A percentile compares a stretch with the other conserved stretches of the same genome.
Evolutionary conservation across 768 basidiomycete species (phyloP).

Genomic region (Russula earlei): DNA sequence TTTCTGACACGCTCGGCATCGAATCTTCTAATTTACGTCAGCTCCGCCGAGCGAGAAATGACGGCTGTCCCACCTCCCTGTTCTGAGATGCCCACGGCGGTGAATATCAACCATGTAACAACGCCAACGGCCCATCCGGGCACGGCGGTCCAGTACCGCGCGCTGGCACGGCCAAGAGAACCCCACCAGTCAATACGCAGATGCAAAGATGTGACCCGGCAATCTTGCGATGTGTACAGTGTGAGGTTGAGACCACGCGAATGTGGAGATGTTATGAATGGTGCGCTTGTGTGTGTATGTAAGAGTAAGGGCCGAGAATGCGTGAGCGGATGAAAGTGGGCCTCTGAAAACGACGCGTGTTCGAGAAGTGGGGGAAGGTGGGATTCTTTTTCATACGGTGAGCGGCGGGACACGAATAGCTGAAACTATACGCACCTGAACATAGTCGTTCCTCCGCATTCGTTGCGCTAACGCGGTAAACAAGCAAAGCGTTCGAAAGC

Average conservation of each 20-base stretch:
- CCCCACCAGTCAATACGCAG: constrained; percentile 63
- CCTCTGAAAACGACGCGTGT: constrained; percentile 58
- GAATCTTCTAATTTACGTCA: constrained; percentile 24
- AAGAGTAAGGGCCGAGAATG: constrained; percentile 38
- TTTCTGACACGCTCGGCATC: constrained; percentile 41
- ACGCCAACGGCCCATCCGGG: constrained; percentile 69
- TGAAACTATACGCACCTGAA: constrained; percentile 21
- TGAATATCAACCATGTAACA: constrained; percentile 47
- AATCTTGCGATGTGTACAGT: constrained; percentile 52
- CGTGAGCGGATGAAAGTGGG: constrained; percentile 50
- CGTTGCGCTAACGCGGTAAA: constrained; percentile 45
- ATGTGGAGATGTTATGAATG: constrained; percentile 39
- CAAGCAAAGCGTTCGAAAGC: constrained; percentile 51
- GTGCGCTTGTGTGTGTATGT: constrained; percentile 60
- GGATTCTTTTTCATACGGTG: constrained; percentile 31
- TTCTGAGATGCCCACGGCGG: constrained; percentile 34
- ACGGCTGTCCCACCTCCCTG: constrained; percentile 21
- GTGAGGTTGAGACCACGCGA: constrained; percentile 42
- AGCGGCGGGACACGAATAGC: background rate
- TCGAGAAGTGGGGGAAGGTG: constrained; percentile 57
- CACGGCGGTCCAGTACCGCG: constrained; percentile 66
- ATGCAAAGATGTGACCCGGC: constrained; percentile 35
- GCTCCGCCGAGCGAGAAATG: background rate
- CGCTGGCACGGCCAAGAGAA: constrained; percentile 59
- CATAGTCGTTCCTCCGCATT: constrained; percentile 23